phyloP scores from a whole-genome alignment of 441 rosid genomes.

The Kokia cookei region DNA sequence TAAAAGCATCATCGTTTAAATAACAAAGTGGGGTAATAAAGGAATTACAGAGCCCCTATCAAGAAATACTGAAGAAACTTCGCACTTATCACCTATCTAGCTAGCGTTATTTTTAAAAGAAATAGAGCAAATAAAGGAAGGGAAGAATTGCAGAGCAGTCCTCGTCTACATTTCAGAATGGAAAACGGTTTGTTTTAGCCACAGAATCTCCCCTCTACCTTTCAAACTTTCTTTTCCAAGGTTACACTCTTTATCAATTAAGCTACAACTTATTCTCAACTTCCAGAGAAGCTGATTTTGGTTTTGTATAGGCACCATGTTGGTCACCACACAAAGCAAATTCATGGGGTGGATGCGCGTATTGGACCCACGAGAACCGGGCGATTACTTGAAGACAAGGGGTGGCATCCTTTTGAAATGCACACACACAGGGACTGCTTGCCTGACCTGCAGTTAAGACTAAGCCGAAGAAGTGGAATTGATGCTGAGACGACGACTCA shows the following conservation, averaged over 20 bases:
- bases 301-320: constrained; percentile 7
- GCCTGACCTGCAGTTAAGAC: constrained; percentile 45
- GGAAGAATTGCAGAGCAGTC: not conserved
- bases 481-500: constrained; percentile 17
- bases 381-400: constrained; percentile 29
- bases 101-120: too few relatives aligned
- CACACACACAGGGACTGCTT: constrained; percentile 30
- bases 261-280: too few relatives aligned
- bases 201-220: constrained; percentile 14
- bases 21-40: too few relatives aligned
- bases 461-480: constrained; percentile 25
- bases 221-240: constrained; percentile 9
- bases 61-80: too few relatives aligned
- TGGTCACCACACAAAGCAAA: not conserved
- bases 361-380: constrained; percentile 30
- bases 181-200: constrained; percentile 35
- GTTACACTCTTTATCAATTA: too few relatives aligned
- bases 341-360: constrained; percentile 17
- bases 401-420: constrained; percentile 41
- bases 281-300: not conserved
- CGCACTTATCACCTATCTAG: too few relatives aligned
- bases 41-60: too few relatives aligned
- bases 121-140: too few relatives aligned
- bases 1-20: too few relatives aligned
- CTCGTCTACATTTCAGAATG: constrained; percentile 31